Conservation (phyloP, 805 yeast species). For the Kuraishia cidri region DNA sequence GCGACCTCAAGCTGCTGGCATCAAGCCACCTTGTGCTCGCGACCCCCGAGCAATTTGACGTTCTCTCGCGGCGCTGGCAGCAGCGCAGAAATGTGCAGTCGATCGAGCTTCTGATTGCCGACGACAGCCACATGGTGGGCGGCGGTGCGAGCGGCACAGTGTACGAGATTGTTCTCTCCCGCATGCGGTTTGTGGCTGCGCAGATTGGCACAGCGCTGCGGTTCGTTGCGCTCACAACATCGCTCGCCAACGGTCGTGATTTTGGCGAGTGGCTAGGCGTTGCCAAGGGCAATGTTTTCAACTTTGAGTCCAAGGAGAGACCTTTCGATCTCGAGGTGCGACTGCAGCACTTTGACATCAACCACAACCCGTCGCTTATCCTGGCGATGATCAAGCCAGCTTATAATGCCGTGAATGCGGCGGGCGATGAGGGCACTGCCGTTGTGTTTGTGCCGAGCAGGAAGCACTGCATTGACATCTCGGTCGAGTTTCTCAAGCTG, state of each 20-base stretch:
- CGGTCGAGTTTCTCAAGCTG: slow-evolving; percentile 29
- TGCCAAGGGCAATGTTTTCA: slow-evolving; percentile 47
- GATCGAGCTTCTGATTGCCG: slow-evolving; percentile 62
- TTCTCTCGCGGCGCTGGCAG: slow-evolving; percentile 74
- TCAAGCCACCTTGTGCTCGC: slow-evolving; percentile 60
- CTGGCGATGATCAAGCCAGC: slow-evolving; percentile 42
- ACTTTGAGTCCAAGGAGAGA: slow-evolving; percentile 61
- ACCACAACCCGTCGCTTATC: slow-evolving; percentile 44
- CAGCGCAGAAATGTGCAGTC: slow-evolving; percentile 61
- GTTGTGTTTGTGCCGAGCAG: slow-evolving; percentile 53
- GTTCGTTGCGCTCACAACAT: slow-evolving; percentile 59
- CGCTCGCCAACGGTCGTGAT: slow-evolving; percentile 70
- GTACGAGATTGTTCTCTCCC: slow-evolving; percentile 63
- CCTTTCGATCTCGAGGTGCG: slow-evolving; percentile 47
- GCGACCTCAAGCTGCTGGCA: slow-evolving; percentile 48
- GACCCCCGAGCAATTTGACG: slow-evolving; percentile 75
- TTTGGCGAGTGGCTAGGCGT: slow-evolving; percentile 86
- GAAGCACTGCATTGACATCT: slow-evolving; percentile 43
- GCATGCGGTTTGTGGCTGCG: slow-evolving; percentile 62
- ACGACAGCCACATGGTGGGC: slow-evolving; percentile 65
- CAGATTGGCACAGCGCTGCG: slow-evolving; percentile 55
- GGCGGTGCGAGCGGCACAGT: slow-evolving; percentile 43
- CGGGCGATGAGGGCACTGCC: slow-evolving; percentile 21
- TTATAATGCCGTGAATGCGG: slow-evolving; percentile 27
- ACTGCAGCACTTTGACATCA: slow-evolving; percentile 35